Base-by-base conservation (phyloP, 257 asterid genomes). In the Leptodermis oblonga region DNA sequence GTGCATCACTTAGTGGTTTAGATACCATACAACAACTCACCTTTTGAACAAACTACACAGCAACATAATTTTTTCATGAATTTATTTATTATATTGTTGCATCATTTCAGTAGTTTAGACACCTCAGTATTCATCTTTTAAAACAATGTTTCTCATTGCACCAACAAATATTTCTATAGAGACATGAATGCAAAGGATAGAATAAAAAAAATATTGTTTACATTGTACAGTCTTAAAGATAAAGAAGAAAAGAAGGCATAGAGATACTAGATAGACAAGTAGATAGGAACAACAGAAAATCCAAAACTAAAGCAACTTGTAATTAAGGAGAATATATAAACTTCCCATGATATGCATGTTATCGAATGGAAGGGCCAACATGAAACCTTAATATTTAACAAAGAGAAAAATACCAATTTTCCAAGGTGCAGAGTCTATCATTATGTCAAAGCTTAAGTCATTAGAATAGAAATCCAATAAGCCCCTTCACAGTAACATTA, bases 401-500 rank as follows among this genome's bases (percentile, higher is more conserved):
- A n/a, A n/a, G n/a, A n/a, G n/a, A n/a, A n/a, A n/a, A n/a, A 25
- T 0, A 26, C 42, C 15, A 14, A n/a, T 64, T 42, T 64, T 15
- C 56, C 17, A 17, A 17, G n/a, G 15, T 14, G 23, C 26, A 15
- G 26, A 65, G 25, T 31, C 4, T 20, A 60, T 26, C 42, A 10
- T 11, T 10, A 9, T 18, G 43, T 28, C 15, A n/a, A n/a, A n/a
- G n/a, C n/a, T n/a, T 11, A 28, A 31, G 25, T 9, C 34, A 67
- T n/a, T 1, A 31, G 10, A 28, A 49, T 11, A 49, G 33, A 26
- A 67, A 49, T n/a, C 56, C 23, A 34, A 43, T 60, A 67, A 51
- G 65, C 42, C 31, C 31, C 59, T 42, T 39, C 69, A 30, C 1
- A 11, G 77, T 74, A 72, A 39, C 67, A 61, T 77, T 58, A 78